Base-by-base conservation (phyloP, 1,139 yeast species). In the Lodderomyces oxycetoniae region DNA sequence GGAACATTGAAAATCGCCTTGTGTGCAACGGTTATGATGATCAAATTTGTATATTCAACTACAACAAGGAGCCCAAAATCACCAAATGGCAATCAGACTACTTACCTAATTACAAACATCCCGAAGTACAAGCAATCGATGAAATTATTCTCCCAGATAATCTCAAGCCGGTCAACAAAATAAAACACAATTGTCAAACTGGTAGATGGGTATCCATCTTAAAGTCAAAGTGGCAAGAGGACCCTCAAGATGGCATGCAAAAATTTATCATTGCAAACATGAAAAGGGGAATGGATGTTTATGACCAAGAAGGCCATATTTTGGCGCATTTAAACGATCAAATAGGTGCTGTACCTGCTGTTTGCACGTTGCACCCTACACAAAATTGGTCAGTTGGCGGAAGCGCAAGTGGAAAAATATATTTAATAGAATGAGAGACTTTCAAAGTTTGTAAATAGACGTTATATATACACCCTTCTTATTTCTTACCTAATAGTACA, bases 131-230 rank as follows among this genome's bases (percentile, higher is more conserved):
- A 47, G 42, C 40, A 40, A 44, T 16, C 36, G 62, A 53, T 37
- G 48, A 42, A 1, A 46, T 46, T 8, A 42, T 36, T n/a, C 43
- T 57, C 9, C 61, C 63, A 0, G 45, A 49, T 9, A 61, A 57
- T 36, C 49, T 87, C 20, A 52, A 48, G 9, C 93, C 95, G 0
- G 53, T 70, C 24, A 70, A 74, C 19, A 75, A 75, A 8, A 67
- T 91, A 33, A 75, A 74, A 41, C 97, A 91, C 55, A 89, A 89
- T 49, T 91, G 97, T 59, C 95, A 89, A 55, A 83, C 96, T 0
- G 97, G 98, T 0, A 65, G 95, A 42, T 91, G 98, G 98, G 95
- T 91, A 1, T 81, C 95, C 1, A 89, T 91, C 33, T 63, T 91
- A 37, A 87, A 88, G 49, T 78, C 96, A 0, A 72, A 77, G 48